A percentile compares a stretch with the other conserved stretches of the same genome.
These are phyloP conservation scores for Boechera divaricarpa DNA, from an alignment of 345 rosid genomes.

Conservation along the genomic window DNA sequence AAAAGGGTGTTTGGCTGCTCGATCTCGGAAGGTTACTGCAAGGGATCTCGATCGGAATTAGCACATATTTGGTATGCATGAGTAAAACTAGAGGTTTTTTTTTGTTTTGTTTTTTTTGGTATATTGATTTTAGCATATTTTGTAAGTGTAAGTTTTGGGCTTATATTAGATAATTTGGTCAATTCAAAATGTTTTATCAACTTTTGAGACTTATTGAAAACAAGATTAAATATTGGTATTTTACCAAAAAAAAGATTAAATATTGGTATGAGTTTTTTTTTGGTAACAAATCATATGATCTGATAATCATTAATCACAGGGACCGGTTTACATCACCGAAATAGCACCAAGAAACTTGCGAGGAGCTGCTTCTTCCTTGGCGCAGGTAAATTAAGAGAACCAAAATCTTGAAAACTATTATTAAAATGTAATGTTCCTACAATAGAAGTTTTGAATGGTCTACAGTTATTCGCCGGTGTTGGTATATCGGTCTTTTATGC, in stretches of 20 bases:
- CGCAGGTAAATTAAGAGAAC: constrained; percentile 32
- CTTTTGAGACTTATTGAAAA: not conserved
- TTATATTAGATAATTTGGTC: constrained; percentile 46
- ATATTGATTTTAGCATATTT: too few relatives aligned
- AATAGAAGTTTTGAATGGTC: not conserved
- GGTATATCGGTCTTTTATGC: constrained; percentile 41
- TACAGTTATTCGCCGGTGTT: constrained; percentile 38
- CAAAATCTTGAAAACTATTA: constrained; percentile 10
- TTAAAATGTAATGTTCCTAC: not conserved
- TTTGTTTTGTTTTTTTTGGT: constrained; percentile 10
- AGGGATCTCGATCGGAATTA: constrained; percentile 72
- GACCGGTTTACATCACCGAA: constrained; percentile 46
- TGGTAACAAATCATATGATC: not conserved
- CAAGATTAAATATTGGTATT: not conserved
- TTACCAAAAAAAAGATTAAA: not conserved
- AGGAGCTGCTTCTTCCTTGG: constrained; percentile 43
- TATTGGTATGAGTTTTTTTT: not conserved
- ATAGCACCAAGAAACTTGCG: constrained; percentile 41
- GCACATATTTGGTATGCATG: constrained; percentile 72
- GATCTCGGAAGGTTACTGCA: constrained; percentile 69
- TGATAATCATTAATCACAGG: constrained; percentile 12
- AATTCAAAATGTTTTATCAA: not conserved
- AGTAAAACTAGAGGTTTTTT: not conserved
- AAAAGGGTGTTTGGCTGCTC: constrained; percentile 65
- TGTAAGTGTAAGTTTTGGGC: not conserved